Base-by-base conservation (phyloP, 306 rosid genomes). In the Hippophae rhamnoides region DNA sequence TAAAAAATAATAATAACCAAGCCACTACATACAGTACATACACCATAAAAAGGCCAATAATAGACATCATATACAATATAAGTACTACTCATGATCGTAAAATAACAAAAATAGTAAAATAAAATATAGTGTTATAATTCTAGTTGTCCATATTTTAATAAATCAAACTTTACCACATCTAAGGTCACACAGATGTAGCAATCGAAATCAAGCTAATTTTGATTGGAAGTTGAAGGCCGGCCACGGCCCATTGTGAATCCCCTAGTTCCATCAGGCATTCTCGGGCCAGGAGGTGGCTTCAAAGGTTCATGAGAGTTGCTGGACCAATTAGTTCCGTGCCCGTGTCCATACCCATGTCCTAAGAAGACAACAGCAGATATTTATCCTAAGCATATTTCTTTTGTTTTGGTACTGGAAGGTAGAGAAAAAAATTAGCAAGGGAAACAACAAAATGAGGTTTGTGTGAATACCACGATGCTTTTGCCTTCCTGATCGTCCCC, bases 231-330 rank as follows among this genome's bases (percentile, higher is more conserved):
- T 18, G 63, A 78, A 61, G 84, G 80, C 56, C 97, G 87, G 61
- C 97, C 99, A n/a, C 99, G 94, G 44, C 99, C 99, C 63, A 88
- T 68, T 11, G 97, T 72, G 69, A 93, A 93, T 71, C 99, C 99
- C 58, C 89, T 69, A 8, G 99, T 88, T 72, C 99, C 99, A 59
- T 93, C 95, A 0, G 99, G 99, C 99, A 93, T 93, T 74, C 64
- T 86, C 7, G 99, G 99, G 41, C 97, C 99, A 1, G 97, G 99
- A 13, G 97, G 99, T 5, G 97, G 99, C 76, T 82, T 93, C 3
- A 89, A 78, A 31, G 75, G 69, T 77, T 93, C 95, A 0, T 40
- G 58, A 8, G 82, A 57, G 73, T 81, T 89, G 60, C 77, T 25
- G 44, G 81, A 74, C 26, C 84, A 70, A 52, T 77, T 43, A 61